Conservation (phyloP, 495 filamentous ascomycete genomes). For the Hypoxylon lienhwacheense region DNA sequence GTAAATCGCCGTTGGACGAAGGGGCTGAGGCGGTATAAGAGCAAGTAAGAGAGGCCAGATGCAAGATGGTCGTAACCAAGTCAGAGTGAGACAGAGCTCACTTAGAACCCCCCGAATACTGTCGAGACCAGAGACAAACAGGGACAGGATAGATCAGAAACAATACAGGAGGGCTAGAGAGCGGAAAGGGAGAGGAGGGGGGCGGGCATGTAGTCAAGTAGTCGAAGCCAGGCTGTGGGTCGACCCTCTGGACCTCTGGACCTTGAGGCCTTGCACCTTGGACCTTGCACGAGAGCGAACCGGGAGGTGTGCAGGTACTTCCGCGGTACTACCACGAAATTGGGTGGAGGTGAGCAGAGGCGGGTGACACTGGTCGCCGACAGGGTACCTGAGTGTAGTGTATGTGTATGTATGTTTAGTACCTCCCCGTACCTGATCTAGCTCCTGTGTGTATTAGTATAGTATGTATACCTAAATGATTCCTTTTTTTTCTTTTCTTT, state of each 20-base stretch:
- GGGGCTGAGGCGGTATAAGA: constrained; percentile 38
- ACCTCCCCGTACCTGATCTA: constrained; percentile 28
- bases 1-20: constrained; percentile 18
- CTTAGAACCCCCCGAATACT: constrained; percentile 34
- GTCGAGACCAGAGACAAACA: constrained; percentile 40
- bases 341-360: constrained; percentile 35
- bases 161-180: constrained; percentile 40
- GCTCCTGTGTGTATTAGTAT: too few species aligned
- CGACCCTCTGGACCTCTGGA: constrained; percentile 9
- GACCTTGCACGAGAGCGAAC: constrained; percentile 35
- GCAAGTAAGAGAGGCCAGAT: constrained; percentile 24
- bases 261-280: neutral
- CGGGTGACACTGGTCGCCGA: constrained; percentile 39
- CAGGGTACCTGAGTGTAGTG: constrained; percentile 34
- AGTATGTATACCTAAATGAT: too few species aligned
- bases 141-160: constrained; percentile 41
- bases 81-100: constrained; percentile 39
- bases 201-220: constrained; percentile 40
- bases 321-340: constrained; percentile 38
- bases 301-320: constrained; percentile 38
- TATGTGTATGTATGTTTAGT: constrained; percentile 5
- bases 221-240: constrained; percentile 34
- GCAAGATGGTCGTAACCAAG: constrained; percentile 24
- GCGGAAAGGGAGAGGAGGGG: constrained; percentile 42
- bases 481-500: too few species aligned